Percentiles rank a stretch among this genome's conserved stretches.
phyloP scores from a whole-genome alignment of 225 moss, liverwort and hornwort genomes.

The Sphagnum tenellum region DNA sequence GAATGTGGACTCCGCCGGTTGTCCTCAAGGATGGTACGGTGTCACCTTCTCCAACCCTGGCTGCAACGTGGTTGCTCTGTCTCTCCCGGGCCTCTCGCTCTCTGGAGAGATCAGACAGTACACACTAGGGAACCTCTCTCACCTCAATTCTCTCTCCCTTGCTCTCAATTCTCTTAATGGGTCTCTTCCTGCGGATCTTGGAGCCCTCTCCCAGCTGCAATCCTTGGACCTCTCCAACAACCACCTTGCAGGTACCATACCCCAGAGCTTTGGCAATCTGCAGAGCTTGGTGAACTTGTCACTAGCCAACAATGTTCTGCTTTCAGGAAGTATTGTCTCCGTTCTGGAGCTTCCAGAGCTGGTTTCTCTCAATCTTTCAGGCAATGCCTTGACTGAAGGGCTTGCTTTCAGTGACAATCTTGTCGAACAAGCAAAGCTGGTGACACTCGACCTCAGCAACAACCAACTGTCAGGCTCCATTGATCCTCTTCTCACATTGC shows the following conservation, averaged over 20 bases:
- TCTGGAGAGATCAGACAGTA: constrained; percentile 16
- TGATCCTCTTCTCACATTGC: constrained; percentile 21
- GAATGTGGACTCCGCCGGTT: constrained; percentile 38
- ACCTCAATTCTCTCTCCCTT: constrained; percentile 20
- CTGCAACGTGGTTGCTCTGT: constrained; percentile 1
- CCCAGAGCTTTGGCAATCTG: constrained; percentile 21
- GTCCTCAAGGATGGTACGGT: constrained; percentile 38
- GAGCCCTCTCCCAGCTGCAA: constrained; percentile 10
- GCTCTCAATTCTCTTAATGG: constrained; percentile 30
- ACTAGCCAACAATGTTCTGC: constrained; percentile 37
- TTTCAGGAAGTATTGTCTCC: constrained; percentile 31
- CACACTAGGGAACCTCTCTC: constrained; percentile 22
- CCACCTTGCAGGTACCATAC: constrained; percentile 37
- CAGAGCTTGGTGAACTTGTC: constrained; percentile 43
- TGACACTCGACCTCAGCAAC: constrained; percentile 49
- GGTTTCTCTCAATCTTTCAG: constrained; percentile 44
- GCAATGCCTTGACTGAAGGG: constrained; percentile 37
- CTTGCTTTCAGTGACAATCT: constrained; percentile 19
- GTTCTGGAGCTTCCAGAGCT: constrained; percentile 35
- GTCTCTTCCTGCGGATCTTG: constrained; percentile 28
- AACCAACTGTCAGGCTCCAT: constrained; percentile 59
- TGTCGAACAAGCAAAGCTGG: constrained; percentile 16
- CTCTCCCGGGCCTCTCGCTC: constrained; percentile 6
- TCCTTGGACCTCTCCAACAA: constrained; percentile 22
- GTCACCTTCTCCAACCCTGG: constrained; percentile 13